phyloP scores from a whole-genome alignment of 75 land plant genomes.

The Cryptomeria japonica region DNA sequence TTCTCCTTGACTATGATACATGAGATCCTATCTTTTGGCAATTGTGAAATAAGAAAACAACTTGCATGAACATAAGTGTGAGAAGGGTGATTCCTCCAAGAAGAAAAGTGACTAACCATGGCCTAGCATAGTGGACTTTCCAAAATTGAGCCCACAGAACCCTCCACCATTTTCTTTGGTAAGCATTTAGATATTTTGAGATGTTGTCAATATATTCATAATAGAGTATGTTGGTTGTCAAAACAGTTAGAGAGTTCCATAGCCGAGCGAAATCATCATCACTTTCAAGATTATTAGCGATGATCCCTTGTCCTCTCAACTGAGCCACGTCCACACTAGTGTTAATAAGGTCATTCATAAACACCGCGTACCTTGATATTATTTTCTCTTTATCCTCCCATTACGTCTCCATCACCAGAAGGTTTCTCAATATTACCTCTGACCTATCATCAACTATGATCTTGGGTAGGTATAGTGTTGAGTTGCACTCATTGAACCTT shows the following conservation, averaged over 20 bases:
- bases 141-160: not conserved
- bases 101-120: not conserved
- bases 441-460: not conserved
- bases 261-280: not conserved
- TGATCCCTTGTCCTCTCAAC: not conserved
- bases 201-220: not conserved
- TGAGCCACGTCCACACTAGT: not conserved
- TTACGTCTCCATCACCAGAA: not conserved
- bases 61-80: not conserved
- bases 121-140: not conserved
- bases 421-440: not conserved
- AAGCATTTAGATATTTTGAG: not conserved
- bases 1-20: slow-evolving; percentile 35
- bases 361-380: not conserved
- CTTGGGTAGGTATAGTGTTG: not conserved
- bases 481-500: not conserved
- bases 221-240: not conserved
- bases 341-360: not conserved
- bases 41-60: not conserved
- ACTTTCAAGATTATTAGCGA: not conserved
- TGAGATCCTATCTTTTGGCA: not conserved
- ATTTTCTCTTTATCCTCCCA: not conserved
- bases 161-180: not conserved
- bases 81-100: not conserved
- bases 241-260: not conserved